These are phyloP conservation scores for Chlamydomonas urium DNA, from an alignment of 139 green algal species.

Conservation along the genomic window DNA sequence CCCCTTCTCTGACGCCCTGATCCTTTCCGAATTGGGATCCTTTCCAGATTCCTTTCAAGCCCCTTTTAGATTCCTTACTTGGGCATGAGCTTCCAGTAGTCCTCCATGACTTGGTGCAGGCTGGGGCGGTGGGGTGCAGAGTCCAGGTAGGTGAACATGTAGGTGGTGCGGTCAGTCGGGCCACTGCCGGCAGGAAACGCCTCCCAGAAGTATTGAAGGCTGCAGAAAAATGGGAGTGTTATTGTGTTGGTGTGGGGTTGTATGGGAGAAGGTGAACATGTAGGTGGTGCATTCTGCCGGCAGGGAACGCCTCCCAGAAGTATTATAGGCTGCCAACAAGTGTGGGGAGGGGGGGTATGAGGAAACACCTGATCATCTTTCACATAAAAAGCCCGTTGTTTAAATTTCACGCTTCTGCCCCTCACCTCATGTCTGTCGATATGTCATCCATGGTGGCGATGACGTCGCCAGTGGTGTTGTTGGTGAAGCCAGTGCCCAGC, in stretches of 20 bases:
- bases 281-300: too few relatives aligned
- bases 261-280: too few relatives aligned
- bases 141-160: conserved; percentile 73
- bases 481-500: conserved; percentile 70
- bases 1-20: too few relatives aligned
- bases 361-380: too few relatives aligned
- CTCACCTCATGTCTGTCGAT: conserved; percentile 14
- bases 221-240: too few relatives aligned
- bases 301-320: conserved; percentile 93
- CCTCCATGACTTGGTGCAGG: conserved; percentile 44
- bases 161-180: conserved; percentile 83
- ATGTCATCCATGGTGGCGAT: conserved; percentile 66
- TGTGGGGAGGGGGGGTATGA: too few relatives aligned
- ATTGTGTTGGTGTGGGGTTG: too few relatives aligned
- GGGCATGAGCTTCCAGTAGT: conserved; percentile 92
- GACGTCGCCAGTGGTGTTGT: conserved; percentile 84
- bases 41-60: too few relatives aligned
- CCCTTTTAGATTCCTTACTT: too few relatives aligned
- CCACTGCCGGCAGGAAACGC: conserved; percentile 78
- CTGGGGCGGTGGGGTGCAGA: conserved; percentile 24
- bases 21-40: too few relatives aligned
- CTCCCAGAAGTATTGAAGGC: conserved; percentile 86
- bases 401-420: neutral
- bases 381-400: neutral
- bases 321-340: conserved; percentile 58